Evolutionary conservation across 257 asterid genomes (phyloP).

Genomic region (Nicotiana attenuata): DNA sequence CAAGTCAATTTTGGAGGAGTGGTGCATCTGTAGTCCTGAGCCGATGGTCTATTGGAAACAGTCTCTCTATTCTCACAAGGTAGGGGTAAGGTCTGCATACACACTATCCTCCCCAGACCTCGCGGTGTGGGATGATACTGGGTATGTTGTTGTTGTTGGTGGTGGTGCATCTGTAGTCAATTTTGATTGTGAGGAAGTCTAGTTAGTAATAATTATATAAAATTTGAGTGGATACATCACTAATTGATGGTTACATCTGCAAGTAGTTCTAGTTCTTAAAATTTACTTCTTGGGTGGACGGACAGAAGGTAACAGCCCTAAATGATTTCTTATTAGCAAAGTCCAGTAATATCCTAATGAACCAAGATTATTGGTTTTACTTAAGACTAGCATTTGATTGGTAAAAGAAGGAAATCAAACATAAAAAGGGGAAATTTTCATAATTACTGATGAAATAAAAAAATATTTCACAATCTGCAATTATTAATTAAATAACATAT

Average conservation of each 20-base stretch:
- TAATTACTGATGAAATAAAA: too few relatives aligned
- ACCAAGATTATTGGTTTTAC: neutral
- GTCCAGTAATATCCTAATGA: neutral
- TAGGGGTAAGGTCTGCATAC: too few relatives aligned
- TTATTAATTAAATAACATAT: too few relatives aligned
- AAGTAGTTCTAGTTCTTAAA: neutral
- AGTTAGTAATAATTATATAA: neutral
- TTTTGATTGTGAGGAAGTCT: neutral
- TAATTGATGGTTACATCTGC: neutral
- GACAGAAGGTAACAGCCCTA: neutral
- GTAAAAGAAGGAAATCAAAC: neutral
- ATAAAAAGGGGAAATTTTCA: neutral
- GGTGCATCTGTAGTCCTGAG: too few relatives aligned
- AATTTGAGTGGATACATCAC: neutral
- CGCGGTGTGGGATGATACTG: too few relatives aligned
- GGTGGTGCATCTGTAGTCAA: too few relatives aligned
- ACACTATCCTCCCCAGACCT: accelerated
- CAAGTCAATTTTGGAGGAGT: too few relatives aligned
- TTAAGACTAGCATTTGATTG: neutral
- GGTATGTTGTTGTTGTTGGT: too few relatives aligned
- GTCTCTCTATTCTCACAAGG: too few relatives aligned
- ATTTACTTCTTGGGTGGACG: neutral
- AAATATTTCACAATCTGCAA: too few relatives aligned
- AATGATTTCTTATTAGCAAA: neutral
- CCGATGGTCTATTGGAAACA: too few relatives aligned